phyloP scores from a whole-genome alignment of 2,329 filamentous ascomycete genomes.

The Fusarium concolor region DNA sequence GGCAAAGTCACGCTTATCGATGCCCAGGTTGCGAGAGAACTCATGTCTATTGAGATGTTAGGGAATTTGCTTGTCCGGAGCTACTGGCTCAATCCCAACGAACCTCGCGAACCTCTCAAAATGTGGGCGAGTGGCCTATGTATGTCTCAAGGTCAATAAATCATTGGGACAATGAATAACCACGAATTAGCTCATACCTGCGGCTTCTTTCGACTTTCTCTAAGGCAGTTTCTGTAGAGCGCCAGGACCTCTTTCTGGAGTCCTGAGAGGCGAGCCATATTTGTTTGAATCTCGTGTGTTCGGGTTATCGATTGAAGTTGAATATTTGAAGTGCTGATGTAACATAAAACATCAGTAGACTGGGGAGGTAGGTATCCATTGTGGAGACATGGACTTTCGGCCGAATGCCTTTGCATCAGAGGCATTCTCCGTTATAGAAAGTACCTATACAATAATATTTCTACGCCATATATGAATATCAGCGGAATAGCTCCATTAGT shows the following conservation, averaged over 20 bases:
- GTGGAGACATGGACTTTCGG: slow-evolving; percentile 25
- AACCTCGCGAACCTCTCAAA: slow-evolving; percentile 75
- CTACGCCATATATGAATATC: no score
- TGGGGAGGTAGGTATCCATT: not conserved
- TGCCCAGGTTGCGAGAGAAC: slow-evolving; percentile 75
- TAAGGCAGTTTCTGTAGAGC: slow-evolving; percentile 87
- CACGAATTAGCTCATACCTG: slow-evolving; percentile 58
- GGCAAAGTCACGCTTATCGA: slow-evolving; percentile 87
- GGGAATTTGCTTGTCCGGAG: not conserved
- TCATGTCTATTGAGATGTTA: slow-evolving; percentile 66
- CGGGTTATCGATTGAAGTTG: not conserved
- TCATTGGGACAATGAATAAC: slow-evolving; percentile 1
- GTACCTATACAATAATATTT: no score
- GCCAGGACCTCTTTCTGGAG: slow-evolving; percentile 89
- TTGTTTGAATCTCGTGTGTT: not conserved
- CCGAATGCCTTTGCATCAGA: not conserved
- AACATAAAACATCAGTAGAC: not conserved
- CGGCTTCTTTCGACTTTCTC: slow-evolving; percentile 85
- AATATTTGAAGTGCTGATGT: slow-evolving; percentile 19
- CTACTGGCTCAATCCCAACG: slow-evolving; percentile 31
- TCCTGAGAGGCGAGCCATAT: slow-evolving; percentile 71
- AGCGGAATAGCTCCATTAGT: not conserved
- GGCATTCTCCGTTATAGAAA: not conserved
- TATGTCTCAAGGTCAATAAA: slow-evolving; percentile 23
- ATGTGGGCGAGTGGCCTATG: slow-evolving; percentile 64